These are phyloP conservation scores for Gelatoporia subvermispora DNA, from an alignment of 768 basidiomycete species.

Conservation along the genomic window DNA sequence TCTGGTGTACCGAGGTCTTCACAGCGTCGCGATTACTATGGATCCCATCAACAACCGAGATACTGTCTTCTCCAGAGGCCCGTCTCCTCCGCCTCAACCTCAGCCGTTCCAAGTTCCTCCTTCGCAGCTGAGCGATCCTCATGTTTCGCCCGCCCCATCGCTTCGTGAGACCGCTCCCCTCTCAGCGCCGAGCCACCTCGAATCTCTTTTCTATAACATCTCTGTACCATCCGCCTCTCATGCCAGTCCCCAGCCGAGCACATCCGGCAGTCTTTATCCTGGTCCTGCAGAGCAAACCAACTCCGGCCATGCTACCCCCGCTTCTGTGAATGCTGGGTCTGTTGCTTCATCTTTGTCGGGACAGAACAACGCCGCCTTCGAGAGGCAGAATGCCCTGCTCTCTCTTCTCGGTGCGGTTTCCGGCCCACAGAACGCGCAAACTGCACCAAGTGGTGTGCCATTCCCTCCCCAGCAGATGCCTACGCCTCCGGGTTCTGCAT, in stretches of 20 bases:
- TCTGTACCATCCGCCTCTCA: conserved; percentile 36
- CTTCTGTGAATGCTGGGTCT: conserved; percentile 36
- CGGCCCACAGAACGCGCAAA: conserved; percentile 25
- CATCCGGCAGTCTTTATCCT: conserved; percentile 18
- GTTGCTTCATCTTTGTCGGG: conserved; percentile 36
- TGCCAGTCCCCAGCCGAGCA: conserved; percentile 27
- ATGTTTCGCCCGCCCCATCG: conserved; percentile 27
- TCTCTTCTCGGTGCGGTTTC: conserved; percentile 58
- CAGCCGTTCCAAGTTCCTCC: conserved; percentile 20
- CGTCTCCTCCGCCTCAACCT: conserved; percentile 21
- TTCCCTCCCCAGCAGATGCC: conserved; percentile 55
- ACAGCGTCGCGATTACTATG: conserved; percentile 19
- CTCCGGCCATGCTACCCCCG: conserved; percentile 40
- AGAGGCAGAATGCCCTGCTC: conserved; percentile 72
- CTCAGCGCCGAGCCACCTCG: conserved; percentile 56
- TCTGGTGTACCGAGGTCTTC: background rate
- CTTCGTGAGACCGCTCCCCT: conserved; percentile 35
- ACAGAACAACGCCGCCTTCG: conserved; percentile 37
- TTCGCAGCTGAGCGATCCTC: conserved; percentile 23
- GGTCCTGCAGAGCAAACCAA: conserved; percentile 25
- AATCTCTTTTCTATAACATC: conserved; percentile 62
- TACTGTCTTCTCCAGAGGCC: conserved; percentile 27
- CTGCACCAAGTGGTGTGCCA: conserved; percentile 21
- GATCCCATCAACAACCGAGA: conserved; percentile 24
- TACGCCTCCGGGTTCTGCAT: conserved; percentile 58